Percentiles rank a stretch among this genome's conserved stretches.
Conservation (phyloP, 345 rosid species). For the Aquilaria yunnanensis region DNA sequence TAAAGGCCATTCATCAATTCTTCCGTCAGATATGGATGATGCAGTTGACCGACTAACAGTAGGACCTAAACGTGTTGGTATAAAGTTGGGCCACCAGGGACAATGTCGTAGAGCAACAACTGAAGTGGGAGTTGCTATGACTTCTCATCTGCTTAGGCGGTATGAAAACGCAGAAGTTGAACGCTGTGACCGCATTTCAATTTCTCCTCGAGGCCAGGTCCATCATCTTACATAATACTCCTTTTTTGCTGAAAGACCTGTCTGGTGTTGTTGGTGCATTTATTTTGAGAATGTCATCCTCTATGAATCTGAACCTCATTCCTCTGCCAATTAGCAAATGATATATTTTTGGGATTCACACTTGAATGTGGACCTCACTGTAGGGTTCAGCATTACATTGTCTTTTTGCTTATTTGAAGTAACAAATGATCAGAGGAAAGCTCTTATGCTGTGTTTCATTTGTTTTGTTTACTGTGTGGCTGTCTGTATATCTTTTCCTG, state of each 20-base stretch:
- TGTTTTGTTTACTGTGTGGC: not conserved
- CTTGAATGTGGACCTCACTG: too few species aligned
- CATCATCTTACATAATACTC: slow-evolving; percentile 14
- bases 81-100: slow-evolving; percentile 74
- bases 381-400: too few species aligned
- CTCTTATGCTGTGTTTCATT: not conserved
- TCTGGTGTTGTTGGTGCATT: too few species aligned
- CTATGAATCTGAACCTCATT: not conserved
- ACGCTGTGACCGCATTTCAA: slow-evolving; percentile 79
- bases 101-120: slow-evolving; percentile 92
- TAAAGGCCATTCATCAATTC: slow-evolving; percentile 63
- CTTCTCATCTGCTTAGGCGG: slow-evolving; percentile 73
- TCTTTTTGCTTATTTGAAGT: too few species aligned
- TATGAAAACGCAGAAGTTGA: slow-evolving; percentile 77
- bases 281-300: not conserved
- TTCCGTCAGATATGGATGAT: slow-evolving; percentile 77
- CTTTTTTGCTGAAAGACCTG: not conserved
- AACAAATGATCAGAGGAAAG: too few species aligned
- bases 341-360: too few species aligned
- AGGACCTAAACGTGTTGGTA: slow-evolving; percentile 81
- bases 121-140: slow-evolving; percentile 88
- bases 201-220: slow-evolving; percentile 90
- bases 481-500: not conserved
- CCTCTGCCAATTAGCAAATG: too few species aligned
- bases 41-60: slow-evolving; percentile 94